Base-by-base conservation (phyloP, 352 stramenopile genomes). In the Phytopythium helicoides region DNA sequence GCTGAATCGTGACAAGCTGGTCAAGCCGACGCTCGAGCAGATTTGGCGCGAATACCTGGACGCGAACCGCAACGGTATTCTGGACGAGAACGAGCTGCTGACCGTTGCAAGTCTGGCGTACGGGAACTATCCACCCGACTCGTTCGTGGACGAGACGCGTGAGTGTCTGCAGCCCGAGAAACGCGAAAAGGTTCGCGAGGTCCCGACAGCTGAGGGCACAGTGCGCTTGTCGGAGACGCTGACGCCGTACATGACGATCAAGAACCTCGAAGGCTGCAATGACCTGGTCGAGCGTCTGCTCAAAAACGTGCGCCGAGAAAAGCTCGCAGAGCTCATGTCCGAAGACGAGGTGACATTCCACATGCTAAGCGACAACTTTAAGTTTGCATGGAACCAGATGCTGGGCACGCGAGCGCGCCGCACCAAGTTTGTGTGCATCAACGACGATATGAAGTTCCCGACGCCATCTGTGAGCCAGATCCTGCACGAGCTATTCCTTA, bases 351-450 rank as follows among this genome's bases (percentile, higher is more conserved):
- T 98, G 45, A 96, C 91, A 38, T 98, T 98, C 71, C 82, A 98
- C 68, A 98, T 98, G 94, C 68, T 98, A 21, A 90, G 77, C 40
- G 93, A 98, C 54, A 87, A 98, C 64, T 94, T 86, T 57, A 76
- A 81, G 15, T 85, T 87, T 40, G 95, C 93, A 35, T 91, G 85
- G 76, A 86, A 86, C 51, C 86, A 98, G 71, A 89, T 98, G 66
- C 84, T 98, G 56, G 89, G 84, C 53, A 95, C 96, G 45, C 85
- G 94, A 35, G 85, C 84, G 42, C 73, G 88, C 10, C 86, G 92
- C 22, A 92, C 88, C 45, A 98, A 98, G 76, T 98, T 98, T 56
- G 89, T 98, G 21, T 98, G 94, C 64, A 92, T 98, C 59, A 98
- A 98, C 64, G 94, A 98, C 76, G 87, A 98, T 71, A 97, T 98